A percentile compares a stretch with the other conserved stretches of the same genome.
Conservation (phyloP, 257 asterid genomes). For the Haberlea rhodopensis region DNA sequence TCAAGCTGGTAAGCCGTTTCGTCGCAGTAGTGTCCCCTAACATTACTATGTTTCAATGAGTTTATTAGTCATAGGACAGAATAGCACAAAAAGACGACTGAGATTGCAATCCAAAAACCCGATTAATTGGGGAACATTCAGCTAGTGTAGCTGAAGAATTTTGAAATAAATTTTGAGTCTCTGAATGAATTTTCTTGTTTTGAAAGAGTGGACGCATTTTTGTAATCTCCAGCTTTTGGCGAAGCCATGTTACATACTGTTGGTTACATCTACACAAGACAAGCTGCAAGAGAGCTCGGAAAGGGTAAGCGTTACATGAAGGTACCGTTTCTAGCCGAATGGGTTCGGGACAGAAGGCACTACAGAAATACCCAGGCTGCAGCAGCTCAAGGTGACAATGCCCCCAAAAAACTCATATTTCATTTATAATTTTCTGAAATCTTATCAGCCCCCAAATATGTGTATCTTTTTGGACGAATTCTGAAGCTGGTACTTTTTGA, state of each 20-base stretch:
- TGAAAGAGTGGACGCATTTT: background rate
- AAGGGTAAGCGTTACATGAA: conserved; percentile 74
- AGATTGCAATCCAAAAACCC: too few species aligned
- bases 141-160: background rate
- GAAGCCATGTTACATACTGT: conserved; percentile 78
- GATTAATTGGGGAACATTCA: background rate
- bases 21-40: background rate
- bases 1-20: conserved; percentile 49
- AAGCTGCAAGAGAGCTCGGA: conserved; percentile 79
- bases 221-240: conserved; percentile 69
- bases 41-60: too few species aligned
- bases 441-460: background rate
- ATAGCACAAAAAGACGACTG: background rate
- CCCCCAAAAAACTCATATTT: conserved; percentile 6
- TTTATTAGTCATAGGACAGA: background rate
- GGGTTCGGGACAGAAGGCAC: conserved; percentile 83
- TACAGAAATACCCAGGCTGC: conserved; percentile 56
- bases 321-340: conserved; percentile 81
- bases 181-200: conserved; percentile 2
- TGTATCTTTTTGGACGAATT: background rate
- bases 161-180: conserved; percentile 1
- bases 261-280: conserved; percentile 82
- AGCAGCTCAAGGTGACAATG: conserved; percentile 76
- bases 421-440: background rate
- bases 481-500: conserved; percentile 1